Evolutionary conservation across 2,329 filamentous ascomycete species (phyloP).

Genomic region (Talaromyces sp.): DNA sequence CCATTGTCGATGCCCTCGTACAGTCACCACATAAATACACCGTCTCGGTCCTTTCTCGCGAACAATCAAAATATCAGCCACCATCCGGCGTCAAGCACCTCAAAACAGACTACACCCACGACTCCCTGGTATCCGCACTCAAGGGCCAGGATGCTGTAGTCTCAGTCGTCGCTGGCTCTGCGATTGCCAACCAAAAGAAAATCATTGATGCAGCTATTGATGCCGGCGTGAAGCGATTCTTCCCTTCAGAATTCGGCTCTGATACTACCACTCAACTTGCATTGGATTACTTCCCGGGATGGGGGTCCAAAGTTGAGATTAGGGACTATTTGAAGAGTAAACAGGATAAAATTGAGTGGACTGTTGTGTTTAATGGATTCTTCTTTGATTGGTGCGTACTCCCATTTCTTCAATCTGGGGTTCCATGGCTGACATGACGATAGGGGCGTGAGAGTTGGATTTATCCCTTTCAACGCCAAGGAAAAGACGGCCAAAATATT

Average conservation of each 20-base stretch:
- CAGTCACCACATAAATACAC: slow-evolving; percentile 19
- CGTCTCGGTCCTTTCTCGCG: slow-evolving; percentile 21
- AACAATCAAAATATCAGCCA: slow-evolving; percentile 17
- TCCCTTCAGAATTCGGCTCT: not conserved
- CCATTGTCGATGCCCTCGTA: slow-evolving; percentile 16
- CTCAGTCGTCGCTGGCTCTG: slow-evolving; percentile 7
- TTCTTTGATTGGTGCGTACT: slow-evolving; percentile 19
- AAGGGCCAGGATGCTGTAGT: slow-evolving; percentile 10
- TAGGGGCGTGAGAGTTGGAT: not conserved
- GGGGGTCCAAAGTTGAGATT: slow-evolving; percentile 16
- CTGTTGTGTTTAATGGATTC: slow-evolving; percentile 15
- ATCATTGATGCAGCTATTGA: slow-evolving; percentile 4
- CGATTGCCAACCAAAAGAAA: slow-evolving; percentile 13
- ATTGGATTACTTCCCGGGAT: not conserved
- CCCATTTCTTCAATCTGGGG: not conserved
- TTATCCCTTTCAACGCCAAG: not conserved
- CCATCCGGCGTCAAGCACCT: slow-evolving; percentile 17
- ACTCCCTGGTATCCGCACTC: slow-evolving; percentile 21
- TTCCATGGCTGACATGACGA: slow-evolving; percentile 16
- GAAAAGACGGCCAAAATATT: slow-evolving; percentile 22
- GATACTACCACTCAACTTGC: slow-evolving; percentile 9
- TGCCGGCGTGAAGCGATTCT: not conserved
- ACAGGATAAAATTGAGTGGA: slow-evolving; percentile 21
- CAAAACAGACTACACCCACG: slow-evolving; percentile 23
- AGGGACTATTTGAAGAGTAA: slow-evolving; percentile 20